Base-by-base conservation (phyloP, 2,329 filamentous ascomycete genomes). In the Stemphylium lycopersici region DNA sequence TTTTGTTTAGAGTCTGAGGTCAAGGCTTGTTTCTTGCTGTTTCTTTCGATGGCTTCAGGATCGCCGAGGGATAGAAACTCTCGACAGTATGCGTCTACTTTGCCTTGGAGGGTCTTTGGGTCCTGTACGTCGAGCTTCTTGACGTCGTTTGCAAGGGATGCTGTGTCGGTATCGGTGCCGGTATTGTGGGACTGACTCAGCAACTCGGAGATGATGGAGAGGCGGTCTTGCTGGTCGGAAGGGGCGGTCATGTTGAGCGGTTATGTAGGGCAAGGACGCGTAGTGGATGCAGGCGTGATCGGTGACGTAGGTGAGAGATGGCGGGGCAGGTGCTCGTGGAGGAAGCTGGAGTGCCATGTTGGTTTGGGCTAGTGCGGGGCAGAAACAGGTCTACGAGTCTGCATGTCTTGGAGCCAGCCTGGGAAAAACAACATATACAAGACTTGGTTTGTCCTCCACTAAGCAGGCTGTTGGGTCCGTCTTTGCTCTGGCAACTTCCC, bases 1-100 rank as follows among this genome's bases (percentile, higher is more conserved):
- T 79, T 41, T 59, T 72, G 67, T 47, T 53, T 68, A 29, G 26
- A 54, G 18, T 54, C 48, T 51, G 60, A 37, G 52, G 56, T 22
- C 22, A 16, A 43, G n/a, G 39, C 29, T 45, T 39, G 5, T 43
- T 44, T 49, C 29, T 59, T 53, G 18, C 43, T 51, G 22, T 16
- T 38, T 24, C 32, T 13, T 15, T 4, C 29, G 11, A 48, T 32
- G 12, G 51, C 44, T 39, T 55, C 44, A 12, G 48, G 52, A 12
- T 46, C 58, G 36, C 55, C 56, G 22, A 56, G 56, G 32, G 61
- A 36, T 1, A 56, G 39, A 16, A 63, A 61, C 20, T 48, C 48
- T 40, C 31, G 32, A n/a, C 33, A 34, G 37, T 55, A 46, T 11
- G 43, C 41, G 55, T 58, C 43, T 45, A 41, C 40, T 11, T 47